phyloP scores from a whole-genome alignment of 2,329 filamentous ascomycete species.

The Aspergillus jensenii region DNA sequence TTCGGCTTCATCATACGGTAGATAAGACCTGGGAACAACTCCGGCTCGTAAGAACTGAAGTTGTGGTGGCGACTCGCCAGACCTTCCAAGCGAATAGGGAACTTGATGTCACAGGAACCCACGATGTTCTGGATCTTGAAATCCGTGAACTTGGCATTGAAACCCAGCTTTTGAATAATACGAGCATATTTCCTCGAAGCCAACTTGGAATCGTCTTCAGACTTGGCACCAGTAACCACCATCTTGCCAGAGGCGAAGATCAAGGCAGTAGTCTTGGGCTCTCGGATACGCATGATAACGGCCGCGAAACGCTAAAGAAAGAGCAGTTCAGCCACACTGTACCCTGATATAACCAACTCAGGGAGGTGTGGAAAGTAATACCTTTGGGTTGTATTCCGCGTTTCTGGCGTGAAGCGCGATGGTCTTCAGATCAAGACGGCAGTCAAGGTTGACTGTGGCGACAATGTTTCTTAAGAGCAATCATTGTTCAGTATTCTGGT shows the following conservation, averaged over 20 bases:
- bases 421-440: slow-evolving; percentile 96
- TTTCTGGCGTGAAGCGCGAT: slow-evolving; percentile 97
- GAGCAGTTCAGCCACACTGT: slow-evolving; percentile 47
- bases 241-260: slow-evolving; percentile 99
- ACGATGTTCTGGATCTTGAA: slow-evolving; percentile 99
- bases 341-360: slow-evolving; percentile 34
- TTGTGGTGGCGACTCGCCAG: slow-evolving; percentile 96
- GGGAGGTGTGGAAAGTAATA: slow-evolving; percentile 52
- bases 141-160: slow-evolving; percentile 99
- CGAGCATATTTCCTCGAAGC: slow-evolving; percentile 96
- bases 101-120: slow-evolving; percentile 98
- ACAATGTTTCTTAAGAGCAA: slow-evolving; percentile 79
- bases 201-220: slow-evolving; percentile 95
- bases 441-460: slow-evolving; percentile 96
- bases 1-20: slow-evolving; percentile 99
- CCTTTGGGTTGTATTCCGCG: slow-evolving; percentile 98
- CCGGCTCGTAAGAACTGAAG: slow-evolving; percentile 98
- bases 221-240: slow-evolving; percentile 98
- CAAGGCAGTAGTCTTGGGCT: slow-evolving; percentile 95
- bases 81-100: slow-evolving; percentile 95
- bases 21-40: slow-evolving; percentile 97
- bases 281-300: slow-evolving; percentile 99
- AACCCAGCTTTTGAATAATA: slow-evolving; percentile 99
- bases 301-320: slow-evolving; percentile 85
- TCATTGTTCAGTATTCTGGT: slow-evolving; percentile 52